phyloP scores from a whole-genome alignment of 768 basidiomycete species.

The Boletus rufocinnamomeus region DNA sequence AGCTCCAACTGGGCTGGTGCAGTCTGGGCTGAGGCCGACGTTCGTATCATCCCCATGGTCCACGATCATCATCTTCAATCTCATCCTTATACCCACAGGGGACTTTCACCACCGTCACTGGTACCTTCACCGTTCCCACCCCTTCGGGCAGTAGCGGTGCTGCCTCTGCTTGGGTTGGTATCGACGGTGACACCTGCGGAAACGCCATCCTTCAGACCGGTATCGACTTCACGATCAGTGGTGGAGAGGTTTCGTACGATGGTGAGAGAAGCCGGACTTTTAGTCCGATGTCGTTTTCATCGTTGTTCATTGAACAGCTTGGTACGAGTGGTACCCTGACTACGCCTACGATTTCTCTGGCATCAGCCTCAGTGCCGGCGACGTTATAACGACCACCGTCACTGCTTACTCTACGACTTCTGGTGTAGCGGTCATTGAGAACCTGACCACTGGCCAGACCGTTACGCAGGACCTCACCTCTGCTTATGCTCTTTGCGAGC shows the following conservation, averaged over 20 bases:
- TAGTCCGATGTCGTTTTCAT: neutral
- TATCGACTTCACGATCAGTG: slow-evolving; percentile 11
- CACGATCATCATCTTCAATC: neutral
- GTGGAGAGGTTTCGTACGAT: slow-evolving; percentile 7
- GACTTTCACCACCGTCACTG: slow-evolving; percentile 22
- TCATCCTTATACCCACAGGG: slow-evolving; percentile 13
- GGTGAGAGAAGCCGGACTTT: slow-evolving; percentile 4
- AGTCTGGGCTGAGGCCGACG: slow-evolving; percentile 9
- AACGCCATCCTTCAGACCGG: slow-evolving; percentile 25
- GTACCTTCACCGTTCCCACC: slow-evolving; percentile 23
- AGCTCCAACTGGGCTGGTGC: slow-evolving; percentile 24
- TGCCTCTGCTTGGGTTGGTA: slow-evolving; percentile 28
- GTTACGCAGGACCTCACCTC: slow-evolving; percentile 11
- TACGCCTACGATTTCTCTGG: slow-evolving; percentile 14
- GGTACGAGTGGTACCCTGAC: slow-evolving; percentile 28
- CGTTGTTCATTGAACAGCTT: slow-evolving; percentile 11
- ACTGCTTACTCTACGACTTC: slow-evolving; percentile 23
- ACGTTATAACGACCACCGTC: slow-evolving; percentile 20
- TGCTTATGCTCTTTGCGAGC: slow-evolving; percentile 15
- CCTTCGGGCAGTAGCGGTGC: slow-evolving; percentile 13
- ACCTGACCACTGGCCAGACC: slow-evolving; percentile 17
- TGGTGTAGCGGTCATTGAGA: slow-evolving; percentile 21
- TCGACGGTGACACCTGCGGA: slow-evolving; percentile 20
- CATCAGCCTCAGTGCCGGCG: slow-evolving; percentile 17
- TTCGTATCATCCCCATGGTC: slow-evolving; percentile 2